Percentiles rank a stretch among this genome's conserved stretches.
These are phyloP conservation scores for Paecilomyces formosus DNA, from an alignment of 2,329 filamentous ascomycete genomes.

Conservation along the genomic window DNA sequence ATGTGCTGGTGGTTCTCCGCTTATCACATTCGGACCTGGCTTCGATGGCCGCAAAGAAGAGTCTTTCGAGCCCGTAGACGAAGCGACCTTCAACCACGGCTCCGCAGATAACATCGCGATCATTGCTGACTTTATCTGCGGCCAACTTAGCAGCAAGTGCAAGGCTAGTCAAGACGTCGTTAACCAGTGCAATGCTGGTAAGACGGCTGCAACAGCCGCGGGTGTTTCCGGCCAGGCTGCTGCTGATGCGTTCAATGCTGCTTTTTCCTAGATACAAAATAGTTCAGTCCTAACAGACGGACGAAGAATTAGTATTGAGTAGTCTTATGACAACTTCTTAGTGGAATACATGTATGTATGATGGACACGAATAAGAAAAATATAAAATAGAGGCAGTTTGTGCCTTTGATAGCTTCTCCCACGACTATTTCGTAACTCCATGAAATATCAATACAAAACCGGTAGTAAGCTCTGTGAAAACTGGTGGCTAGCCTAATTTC, in stretches of 20 bases:
- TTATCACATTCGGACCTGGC: slow-evolving; percentile 43
- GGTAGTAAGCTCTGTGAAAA: too few relatives aligned
- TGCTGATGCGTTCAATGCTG: slow-evolving; percentile 5
- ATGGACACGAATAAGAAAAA: neutral
- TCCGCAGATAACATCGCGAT: slow-evolving; percentile 35
- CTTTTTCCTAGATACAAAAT: neutral
- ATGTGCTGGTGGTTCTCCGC: slow-evolving; percentile 37
- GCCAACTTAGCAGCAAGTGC: slow-evolving; percentile 31
- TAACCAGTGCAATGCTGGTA: slow-evolving; percentile 1
- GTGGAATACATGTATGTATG: neutral
- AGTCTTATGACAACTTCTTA: neutral
- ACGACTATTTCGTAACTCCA: neutral
- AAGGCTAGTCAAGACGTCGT: slow-evolving; percentile 15
- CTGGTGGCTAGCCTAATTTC: too few relatives aligned
- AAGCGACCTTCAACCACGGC: neutral
- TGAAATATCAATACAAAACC: neutral
- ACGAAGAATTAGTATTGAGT: neutral
- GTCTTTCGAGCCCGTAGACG: slow-evolving; percentile 28
- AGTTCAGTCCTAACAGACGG: neutral
- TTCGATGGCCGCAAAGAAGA: slow-evolving; percentile 42
- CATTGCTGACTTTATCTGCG: slow-evolving; percentile 44
- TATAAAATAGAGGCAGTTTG: neutral
- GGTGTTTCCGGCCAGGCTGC: slow-evolving; percentile 1
- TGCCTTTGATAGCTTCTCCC: neutral
- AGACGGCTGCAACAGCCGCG: neutral